Evolutionary conservation across 1,284 basidiomycete genomes (phyloP).

Genomic region (Trichosporon asahii): DNA sequence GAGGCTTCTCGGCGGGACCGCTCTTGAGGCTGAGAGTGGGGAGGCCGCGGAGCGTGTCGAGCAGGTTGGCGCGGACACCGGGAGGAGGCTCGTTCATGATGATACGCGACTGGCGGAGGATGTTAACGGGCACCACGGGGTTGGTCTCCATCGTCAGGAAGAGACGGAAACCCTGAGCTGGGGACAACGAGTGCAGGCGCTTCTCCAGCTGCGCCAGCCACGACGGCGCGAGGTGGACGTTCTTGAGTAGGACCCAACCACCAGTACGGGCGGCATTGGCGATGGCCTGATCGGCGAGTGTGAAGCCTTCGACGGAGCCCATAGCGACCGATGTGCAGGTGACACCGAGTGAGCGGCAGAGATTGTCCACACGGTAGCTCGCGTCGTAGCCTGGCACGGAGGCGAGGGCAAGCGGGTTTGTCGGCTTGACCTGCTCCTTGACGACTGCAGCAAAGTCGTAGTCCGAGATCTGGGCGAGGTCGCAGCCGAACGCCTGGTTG

Average conservation of each 20-base stretch:
- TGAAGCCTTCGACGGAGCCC: constrained; percentile 98
- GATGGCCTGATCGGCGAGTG: constrained; percentile 89
- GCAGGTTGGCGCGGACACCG: constrained; percentile 87
- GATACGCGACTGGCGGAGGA: constrained; percentile 86
- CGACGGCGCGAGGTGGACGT: constrained; percentile 87
- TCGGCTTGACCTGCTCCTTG: constrained; percentile 68
- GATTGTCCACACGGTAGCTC: constrained; percentile 86
- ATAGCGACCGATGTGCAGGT: constrained; percentile 86
- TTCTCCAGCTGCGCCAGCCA: constrained; percentile 96
- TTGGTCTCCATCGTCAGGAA: constrained; percentile 97
- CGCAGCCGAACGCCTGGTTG: constrained; percentile 41
- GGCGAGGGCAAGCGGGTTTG: constrained; percentile 80
- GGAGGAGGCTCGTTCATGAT: constrained; percentile 98
- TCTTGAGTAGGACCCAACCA: constrained; percentile 91
- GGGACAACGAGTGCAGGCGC: constrained; percentile 85
- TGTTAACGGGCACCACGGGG: constrained; percentile 79
- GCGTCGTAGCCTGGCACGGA: constrained; percentile 97
- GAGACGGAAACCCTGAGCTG: constrained; percentile 83
- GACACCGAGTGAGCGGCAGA: constrained; percentile 70
- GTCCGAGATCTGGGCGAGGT: constrained; percentile 36
- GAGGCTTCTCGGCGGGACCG: constrained; percentile 86
- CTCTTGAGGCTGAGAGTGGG: constrained; percentile 59
- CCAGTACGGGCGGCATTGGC: constrained; percentile 83
- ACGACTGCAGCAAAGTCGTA: constrained; percentile 72
- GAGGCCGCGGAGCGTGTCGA: constrained; percentile 82